These are phyloP conservation scores for Papiliotrema laurentii DNA, from an alignment of 1,284 basidiomycete genomes.

Conservation along the genomic window DNA sequence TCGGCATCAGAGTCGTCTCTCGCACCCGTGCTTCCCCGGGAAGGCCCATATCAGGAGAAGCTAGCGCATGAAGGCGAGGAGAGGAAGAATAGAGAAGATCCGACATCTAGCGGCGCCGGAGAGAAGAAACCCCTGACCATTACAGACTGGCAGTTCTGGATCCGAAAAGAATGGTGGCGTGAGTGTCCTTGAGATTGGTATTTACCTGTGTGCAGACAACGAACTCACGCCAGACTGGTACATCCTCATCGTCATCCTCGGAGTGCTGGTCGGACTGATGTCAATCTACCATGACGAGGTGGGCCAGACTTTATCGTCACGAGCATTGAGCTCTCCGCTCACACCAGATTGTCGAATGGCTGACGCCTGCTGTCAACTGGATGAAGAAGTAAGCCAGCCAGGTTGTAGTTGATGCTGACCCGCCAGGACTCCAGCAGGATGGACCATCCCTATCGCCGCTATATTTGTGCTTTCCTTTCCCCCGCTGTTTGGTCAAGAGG, in stretches of 20 bases:
- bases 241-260: constrained; percentile 38
- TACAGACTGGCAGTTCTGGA: constrained; percentile 52
- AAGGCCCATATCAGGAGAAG: no score
- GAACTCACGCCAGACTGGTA: constrained; percentile 53
- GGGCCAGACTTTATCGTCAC: constrained; percentile 6
- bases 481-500: constrained; percentile 45
- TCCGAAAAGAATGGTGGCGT: constrained; percentile 55
- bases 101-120: no score
- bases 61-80: no score
- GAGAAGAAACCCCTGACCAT: no score
- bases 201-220: background rate
- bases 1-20: no score
- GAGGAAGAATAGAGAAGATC: no score
- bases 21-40: no score
- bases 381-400: constrained; percentile 55
- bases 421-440: constrained; percentile 56
- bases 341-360: constrained; percentile 60
- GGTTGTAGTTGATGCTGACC: background rate
- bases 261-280: constrained; percentile 57
- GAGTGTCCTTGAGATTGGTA: constrained; percentile 26
- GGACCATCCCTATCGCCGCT: constrained; percentile 68
- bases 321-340: background rate
- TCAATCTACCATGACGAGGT: constrained; percentile 58
- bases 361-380: constrained; percentile 62
- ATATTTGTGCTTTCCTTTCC: constrained; percentile 47